Evolutionary conservation across 2,329 filamentous ascomycete species (phyloP).

Genomic region (Arachnomyces sp.): DNA sequence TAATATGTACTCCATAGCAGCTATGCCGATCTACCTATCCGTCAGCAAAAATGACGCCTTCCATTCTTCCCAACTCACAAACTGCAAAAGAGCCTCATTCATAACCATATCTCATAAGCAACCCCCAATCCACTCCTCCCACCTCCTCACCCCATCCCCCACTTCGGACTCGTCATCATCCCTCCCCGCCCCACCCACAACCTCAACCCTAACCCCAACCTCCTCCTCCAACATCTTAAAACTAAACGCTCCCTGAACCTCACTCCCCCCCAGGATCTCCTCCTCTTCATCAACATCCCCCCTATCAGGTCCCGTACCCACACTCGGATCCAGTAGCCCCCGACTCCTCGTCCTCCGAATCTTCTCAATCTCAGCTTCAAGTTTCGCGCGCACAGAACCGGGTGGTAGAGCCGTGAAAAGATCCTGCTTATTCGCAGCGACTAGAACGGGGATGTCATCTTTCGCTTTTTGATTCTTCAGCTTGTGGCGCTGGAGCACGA

Average conservation of each 20-base stretch:
- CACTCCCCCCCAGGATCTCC: constrained; percentile 77
- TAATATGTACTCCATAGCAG: too few species aligned
- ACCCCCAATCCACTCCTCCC: constrained; percentile 85
- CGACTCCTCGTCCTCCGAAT: constrained; percentile 70
- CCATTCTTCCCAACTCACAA: too few species aligned
- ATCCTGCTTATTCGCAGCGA: constrained; percentile 93
- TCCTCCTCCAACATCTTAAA: constrained; percentile 77
- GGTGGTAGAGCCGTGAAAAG: constrained; percentile 86
- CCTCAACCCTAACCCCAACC: constrained; percentile 64
- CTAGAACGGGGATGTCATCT: constrained; percentile 60
- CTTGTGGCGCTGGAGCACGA: constrained; percentile 58
- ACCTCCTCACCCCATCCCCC: constrained; percentile 65
- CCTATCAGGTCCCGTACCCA: constrained; percentile 43
- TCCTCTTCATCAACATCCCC: constrained; percentile 57
- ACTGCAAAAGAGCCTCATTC: too few species aligned
- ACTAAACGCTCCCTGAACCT: constrained; percentile 65
- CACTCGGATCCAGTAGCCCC: constrained; percentile 72
- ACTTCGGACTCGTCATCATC: constrained; percentile 46
- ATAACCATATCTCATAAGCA: constrained; percentile 57
- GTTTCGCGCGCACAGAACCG: constrained; percentile 59
- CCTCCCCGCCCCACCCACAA: constrained; percentile 61
- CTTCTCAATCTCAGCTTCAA: constrained; percentile 74
- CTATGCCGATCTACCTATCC: too few species aligned
- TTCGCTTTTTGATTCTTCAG: constrained; percentile 50
- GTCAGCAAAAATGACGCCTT: too few species aligned